These are phyloP conservation scores for Xylaria sp. DNA, from an alignment of 2,329 filamentous ascomycete genomes.

Conservation along the genomic window DNA sequence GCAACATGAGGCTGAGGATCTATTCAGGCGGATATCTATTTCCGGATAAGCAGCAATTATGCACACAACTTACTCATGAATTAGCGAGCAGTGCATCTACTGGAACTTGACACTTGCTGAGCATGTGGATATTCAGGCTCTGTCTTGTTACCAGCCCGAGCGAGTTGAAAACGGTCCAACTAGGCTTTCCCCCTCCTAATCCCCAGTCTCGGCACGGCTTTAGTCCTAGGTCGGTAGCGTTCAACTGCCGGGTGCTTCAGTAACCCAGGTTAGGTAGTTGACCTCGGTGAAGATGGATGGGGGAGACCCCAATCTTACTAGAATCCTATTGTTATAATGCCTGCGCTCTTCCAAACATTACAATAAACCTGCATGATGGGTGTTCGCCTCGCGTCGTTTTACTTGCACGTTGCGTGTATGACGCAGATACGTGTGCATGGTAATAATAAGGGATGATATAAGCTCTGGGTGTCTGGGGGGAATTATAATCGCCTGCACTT, in stretches of 20 bases:
- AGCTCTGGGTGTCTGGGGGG: constrained; percentile 13
- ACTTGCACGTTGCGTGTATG: constrained; percentile 18
- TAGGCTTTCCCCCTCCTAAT: constrained; percentile 8
- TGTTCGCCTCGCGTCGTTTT: constrained; percentile 17
- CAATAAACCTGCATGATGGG: constrained; percentile 11
- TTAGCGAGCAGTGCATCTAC: constrained; percentile 24
- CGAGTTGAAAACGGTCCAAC: constrained; percentile 14
- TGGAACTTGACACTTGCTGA: background rate
- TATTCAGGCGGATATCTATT: constrained; percentile 14
- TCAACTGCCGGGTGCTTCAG: constrained; percentile 18
- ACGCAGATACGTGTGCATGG: constrained; percentile 21
- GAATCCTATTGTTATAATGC: constrained; percentile 6
- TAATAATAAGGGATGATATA: constrained; percentile 34
- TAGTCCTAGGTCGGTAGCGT: background rate
- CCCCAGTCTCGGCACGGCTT: constrained; percentile 17
- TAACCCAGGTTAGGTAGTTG: constrained; percentile 12
- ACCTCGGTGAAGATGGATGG: constrained; percentile 22
- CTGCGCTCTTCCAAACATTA: constrained; percentile 4
- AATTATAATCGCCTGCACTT: constrained; percentile 21
- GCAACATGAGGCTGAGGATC: constrained; percentile 9
- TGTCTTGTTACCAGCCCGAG: constrained; percentile 6
- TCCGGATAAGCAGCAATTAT: constrained; percentile 18
- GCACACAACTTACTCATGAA: constrained; percentile 30
- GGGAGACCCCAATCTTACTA: too few species aligned
- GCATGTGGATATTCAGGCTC: background rate